These are phyloP conservation scores for Beauveria pseudobassiana DNA, from an alignment of 2,329 filamentous ascomycete species.

Conservation along the genomic window DNA sequence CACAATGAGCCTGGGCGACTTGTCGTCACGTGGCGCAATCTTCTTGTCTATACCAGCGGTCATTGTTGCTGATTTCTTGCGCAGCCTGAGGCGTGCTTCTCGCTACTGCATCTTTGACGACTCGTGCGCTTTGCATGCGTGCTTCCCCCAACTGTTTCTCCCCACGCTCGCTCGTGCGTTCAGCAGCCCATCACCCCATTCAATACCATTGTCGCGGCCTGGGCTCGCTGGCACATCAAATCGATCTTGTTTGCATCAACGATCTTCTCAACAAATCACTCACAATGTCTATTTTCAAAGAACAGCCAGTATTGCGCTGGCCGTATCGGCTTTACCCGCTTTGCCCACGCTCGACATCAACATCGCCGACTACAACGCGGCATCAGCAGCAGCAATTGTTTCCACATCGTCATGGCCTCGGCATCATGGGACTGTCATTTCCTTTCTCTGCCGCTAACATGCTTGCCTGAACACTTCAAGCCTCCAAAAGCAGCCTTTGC, in stretches of 20 bases:
- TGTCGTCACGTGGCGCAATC: too few species aligned
- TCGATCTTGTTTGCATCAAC: neutral
- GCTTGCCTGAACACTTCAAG: neutral
- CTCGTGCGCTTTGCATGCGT: neutral
- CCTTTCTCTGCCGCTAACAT: neutral
- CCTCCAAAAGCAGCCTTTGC: slow-evolving; percentile 45
- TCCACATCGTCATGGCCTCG: neutral
- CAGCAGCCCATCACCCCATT: neutral
- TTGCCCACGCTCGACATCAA: slow-evolving; percentile 22
- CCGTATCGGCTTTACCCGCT: slow-evolving; percentile 17
- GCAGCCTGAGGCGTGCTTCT: neutral
- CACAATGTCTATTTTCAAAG: slow-evolving; percentile 19
- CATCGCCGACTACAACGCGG: slow-evolving; percentile 31
- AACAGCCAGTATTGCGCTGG: slow-evolving; percentile 16
- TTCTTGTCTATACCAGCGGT: too few species aligned
- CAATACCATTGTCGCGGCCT: neutral
- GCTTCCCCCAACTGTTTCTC: neutral
- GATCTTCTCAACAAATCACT: neutral
- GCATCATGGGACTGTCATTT: too few species aligned
- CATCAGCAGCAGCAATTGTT: slow-evolving; percentile 24
- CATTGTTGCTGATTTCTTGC: neutral
- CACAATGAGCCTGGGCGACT: neutral
- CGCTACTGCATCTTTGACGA: neutral
- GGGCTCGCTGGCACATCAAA: too few species aligned
- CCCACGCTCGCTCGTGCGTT: neutral